Evolutionary conservation across 192 early-diverging fungal species (phyloP).

Genomic region (Physocladia obscura): DNA sequence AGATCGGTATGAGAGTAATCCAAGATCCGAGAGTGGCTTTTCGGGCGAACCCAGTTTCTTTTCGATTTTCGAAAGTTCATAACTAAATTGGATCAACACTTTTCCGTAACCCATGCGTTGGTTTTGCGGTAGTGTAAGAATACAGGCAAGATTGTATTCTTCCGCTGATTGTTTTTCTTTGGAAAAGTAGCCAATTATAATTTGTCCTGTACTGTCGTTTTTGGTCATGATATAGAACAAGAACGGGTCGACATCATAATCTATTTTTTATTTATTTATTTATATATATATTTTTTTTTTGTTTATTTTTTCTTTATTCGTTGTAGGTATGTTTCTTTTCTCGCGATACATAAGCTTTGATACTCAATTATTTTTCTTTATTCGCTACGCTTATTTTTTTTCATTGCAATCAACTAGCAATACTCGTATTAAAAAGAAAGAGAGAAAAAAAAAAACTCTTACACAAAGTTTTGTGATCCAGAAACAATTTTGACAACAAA

Average conservation of each 20-base stretch:
- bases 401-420: no score
- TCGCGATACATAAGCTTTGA: no score
- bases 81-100: slow-evolving; percentile 93
- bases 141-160: slow-evolving; percentile 98
- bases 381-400: no score
- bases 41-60: slow-evolving; percentile 93
- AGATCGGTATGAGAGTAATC: slow-evolving; percentile 88
- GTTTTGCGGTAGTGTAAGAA: slow-evolving; percentile 94
- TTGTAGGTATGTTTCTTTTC: no score
- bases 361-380: neutral
- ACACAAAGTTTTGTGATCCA: slow-evolving; percentile 98
- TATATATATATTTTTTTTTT: no score
- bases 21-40: slow-evolving; percentile 97
- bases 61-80: slow-evolving; percentile 93
- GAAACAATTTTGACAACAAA: slow-evolving; percentile 91
- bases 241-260: slow-evolving; percentile 98
- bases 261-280: no score
- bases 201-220: slow-evolving; percentile 81
- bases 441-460: no score
- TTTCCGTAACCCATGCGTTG: slow-evolving; percentile 96
- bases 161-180: slow-evolving; percentile 98
- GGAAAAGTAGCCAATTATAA: slow-evolving; percentile 96
- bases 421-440: no score
- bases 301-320: no score
- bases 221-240: slow-evolving; percentile 94